A percentile compares a stretch with the other conserved stretches of the same genome.
phyloP scores from a whole-genome alignment of 1,139 yeast species.

The Diutina scorzettiae region DNA sequence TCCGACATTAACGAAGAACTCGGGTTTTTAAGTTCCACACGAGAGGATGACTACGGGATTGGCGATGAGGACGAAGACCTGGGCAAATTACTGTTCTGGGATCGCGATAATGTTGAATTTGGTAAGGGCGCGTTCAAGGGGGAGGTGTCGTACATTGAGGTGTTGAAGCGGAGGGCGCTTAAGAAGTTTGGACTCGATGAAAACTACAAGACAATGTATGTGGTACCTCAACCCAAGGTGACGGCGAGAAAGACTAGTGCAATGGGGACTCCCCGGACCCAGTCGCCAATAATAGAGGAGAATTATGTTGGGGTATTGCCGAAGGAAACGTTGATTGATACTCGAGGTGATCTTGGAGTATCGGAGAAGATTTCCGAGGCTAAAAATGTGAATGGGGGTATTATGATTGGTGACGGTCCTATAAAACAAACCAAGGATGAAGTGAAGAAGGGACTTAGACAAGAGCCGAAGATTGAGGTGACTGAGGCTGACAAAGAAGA shows the following conservation, averaged over 20 bases:
- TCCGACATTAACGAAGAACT: constrained; percentile 18
- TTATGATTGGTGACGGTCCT: background rate
- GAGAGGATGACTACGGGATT: constrained; percentile 34
- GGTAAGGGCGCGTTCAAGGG: constrained; percentile 11
- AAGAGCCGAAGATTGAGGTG: constrained; percentile 8
- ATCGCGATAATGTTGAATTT: constrained; percentile 11
- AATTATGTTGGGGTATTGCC: constrained; percentile 15
- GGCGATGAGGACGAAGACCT: constrained; percentile 36
- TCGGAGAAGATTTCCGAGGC: background rate
- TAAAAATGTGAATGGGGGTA: background rate
- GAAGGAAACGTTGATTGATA: constrained; percentile 34
- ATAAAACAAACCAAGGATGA: constrained; percentile 6
- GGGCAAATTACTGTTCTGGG: constrained; percentile 17
- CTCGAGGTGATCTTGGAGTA: constrained; percentile 8
- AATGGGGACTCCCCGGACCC: constrained; percentile 9
- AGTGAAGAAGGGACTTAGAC: constrained; percentile 10
- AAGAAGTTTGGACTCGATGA: constrained; percentile 28
- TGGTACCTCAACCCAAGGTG: constrained; percentile 26
- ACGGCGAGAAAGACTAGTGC: constrained; percentile 10
- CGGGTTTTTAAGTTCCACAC: constrained; percentile 14
- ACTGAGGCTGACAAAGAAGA: constrained; percentile 6
- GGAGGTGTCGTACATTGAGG: constrained; percentile 37
- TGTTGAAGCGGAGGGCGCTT: constrained; percentile 38
- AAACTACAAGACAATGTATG: constrained; percentile 25
- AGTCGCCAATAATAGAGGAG: constrained; percentile 9